phyloP scores from a whole-genome alignment of 164 flowering plant genomes.

The Santalum album region DNA sequence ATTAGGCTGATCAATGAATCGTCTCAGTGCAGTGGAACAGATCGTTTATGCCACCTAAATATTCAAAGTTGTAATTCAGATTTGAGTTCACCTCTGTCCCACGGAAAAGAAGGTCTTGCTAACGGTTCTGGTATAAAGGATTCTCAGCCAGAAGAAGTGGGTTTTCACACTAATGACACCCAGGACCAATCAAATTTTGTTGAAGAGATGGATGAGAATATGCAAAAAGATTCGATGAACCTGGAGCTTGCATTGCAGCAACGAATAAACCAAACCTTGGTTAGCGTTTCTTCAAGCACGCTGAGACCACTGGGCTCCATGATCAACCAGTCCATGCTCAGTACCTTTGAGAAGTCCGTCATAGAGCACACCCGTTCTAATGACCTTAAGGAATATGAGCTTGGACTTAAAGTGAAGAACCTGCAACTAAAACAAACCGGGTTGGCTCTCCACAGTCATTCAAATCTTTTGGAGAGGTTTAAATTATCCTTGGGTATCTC shows the following conservation, averaged over 20 bases:
- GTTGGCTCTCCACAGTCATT: constrained; percentile 42
- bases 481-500: constrained; percentile 71
- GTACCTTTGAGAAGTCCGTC: constrained; percentile 62
- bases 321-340: constrained; percentile 23
- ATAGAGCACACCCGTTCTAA: constrained; percentile 76
- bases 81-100: constrained; percentile 2
- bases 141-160: constrained; percentile 10
- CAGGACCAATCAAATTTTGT: background rate
- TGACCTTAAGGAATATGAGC: constrained; percentile 66
- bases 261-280: constrained; percentile 25
- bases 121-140: constrained; percentile 2
- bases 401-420: constrained; percentile 51
- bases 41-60: background rate
- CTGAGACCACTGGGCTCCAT: constrained; percentile 7
- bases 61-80: constrained; percentile 3
- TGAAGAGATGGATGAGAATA: constrained; percentile 21
- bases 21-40: constrained; percentile 11
- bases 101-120: background rate
- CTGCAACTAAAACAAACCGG: constrained; percentile 59
- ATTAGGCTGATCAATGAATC: constrained; percentile 45
- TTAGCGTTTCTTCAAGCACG: constrained; percentile 20
- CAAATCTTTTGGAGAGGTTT: constrained; percentile 56
- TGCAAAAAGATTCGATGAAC: constrained; percentile 10
- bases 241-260: constrained; percentile 29
- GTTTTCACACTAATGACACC: background rate